Base-by-base conservation (phyloP, 306 rosid species). In the Pueraria montana region DNA sequence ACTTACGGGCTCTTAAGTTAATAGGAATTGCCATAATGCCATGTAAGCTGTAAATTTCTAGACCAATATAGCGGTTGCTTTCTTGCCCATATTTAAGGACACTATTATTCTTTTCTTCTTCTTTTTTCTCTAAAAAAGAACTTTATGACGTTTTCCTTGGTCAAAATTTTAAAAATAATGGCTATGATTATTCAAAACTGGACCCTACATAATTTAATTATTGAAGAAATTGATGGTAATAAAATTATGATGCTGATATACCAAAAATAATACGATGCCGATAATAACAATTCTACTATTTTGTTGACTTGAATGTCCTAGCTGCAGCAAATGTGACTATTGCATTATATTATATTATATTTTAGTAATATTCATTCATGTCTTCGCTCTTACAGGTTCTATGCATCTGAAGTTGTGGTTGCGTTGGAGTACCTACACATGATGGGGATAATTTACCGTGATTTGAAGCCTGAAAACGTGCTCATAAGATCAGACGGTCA, bases 391-490 rank as follows among this genome's bases (percentile, higher is more conserved):
- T 34, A 11, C 43, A 89, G 93, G 75, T 89, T 89, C 73, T 89
- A 87, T 42, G 87, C 91, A 32, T 87, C 89, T 2, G 91, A 87
- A 63, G 89, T 87, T 2, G 88, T 89, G 0, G 88, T 77, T 5
- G 93, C 93, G 2, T 36, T 89, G 49, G 93, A 89, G 70, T 89
- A 89, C 83, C 78, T 89, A 7, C 93, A 87, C 87, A 86, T 89
- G 80, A 74, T 86, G 91, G 93, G 91, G 20, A 87, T 89, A 84
- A 27, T 89, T 24, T 89, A 89, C 85, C 91, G 93, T 45, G 93
- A 89, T 72, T 79, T 89, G 3, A 89, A 89, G 85, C 93, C 93
- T 0, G 93, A 89, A 71, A 89, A 89, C 38, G 88, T 86, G 14
- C 85, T 87, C 4, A 66, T 89, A 20, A 74, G 91, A 83, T 81